A percentile compares a stretch with the other conserved stretches of the same genome.
Conservation (phyloP, 1,284 basidiomycete genomes). For the Ceratobasidium sp. region DNA sequence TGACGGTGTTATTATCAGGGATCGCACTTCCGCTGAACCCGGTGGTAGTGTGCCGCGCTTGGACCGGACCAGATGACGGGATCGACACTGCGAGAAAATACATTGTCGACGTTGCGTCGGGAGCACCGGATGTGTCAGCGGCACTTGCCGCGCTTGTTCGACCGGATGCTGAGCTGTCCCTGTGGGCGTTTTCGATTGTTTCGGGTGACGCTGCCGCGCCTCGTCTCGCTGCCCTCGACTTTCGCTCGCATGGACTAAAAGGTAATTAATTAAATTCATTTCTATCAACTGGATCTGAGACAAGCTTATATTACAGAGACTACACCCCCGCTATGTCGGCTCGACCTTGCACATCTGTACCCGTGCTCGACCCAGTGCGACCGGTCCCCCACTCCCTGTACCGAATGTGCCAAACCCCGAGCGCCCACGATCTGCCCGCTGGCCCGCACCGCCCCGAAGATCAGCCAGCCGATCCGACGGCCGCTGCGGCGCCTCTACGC, state of each 20-base stretch:
- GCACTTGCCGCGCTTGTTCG: constrained; percentile 31
- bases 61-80: constrained; percentile 54
- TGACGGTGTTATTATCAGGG: constrained; percentile 10
- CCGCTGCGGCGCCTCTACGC: constrained; percentile 29
- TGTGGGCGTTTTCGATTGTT: constrained; percentile 42
- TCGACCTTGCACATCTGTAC: constrained; percentile 33
- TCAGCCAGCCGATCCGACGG: constrained; percentile 32
- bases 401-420: constrained; percentile 43
- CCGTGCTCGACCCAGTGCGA: constrained; percentile 34
- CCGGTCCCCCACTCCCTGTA: constrained; percentile 2
- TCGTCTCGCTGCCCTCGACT: constrained; percentile 33
- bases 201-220: constrained; percentile 25
- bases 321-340: constrained; percentile 5
- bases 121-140: constrained; percentile 28
- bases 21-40: constrained; percentile 25
- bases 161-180: constrained; percentile 34
- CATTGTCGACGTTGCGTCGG: constrained; percentile 57
- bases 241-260: constrained; percentile 29
- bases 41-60: constrained; percentile 37
- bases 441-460: constrained; percentile 1
- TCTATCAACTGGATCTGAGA: not conserved
- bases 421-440: constrained; percentile 28
- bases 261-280: not conserved
- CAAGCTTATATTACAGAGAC: constrained; percentile 33
- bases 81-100: constrained; percentile 71